A percentile compares a stretch with the other conserved stretches of the same genome.
Conservation (phyloP, 106 monocot species). For the Ottelia alismoides region DNA sequence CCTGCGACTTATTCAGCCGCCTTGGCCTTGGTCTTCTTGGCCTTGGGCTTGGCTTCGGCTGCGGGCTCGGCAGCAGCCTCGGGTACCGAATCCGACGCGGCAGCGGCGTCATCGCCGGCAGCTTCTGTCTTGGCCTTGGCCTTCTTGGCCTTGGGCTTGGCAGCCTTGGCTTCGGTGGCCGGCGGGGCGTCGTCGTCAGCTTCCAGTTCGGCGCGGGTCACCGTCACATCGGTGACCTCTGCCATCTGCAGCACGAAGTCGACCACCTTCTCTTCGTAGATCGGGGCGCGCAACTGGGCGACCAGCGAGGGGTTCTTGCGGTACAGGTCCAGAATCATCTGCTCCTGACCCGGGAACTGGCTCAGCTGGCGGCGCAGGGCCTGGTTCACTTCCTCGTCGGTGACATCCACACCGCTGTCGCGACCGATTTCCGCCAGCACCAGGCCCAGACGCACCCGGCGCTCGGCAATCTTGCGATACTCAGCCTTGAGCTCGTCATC, state of each 20-base stretch:
- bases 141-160: neutral
- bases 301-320: neutral
- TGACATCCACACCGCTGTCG: neutral
- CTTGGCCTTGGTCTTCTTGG: neutral
- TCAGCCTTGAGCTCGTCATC: neutral
- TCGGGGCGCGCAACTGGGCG: neutral
- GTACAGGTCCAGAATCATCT: neutral
- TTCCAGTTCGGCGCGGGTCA: neutral
- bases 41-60: neutral
- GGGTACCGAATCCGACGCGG: too few species aligned
- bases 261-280: neutral
- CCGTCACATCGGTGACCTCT: neutral
- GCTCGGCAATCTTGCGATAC: neutral
- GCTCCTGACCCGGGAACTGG: neutral
- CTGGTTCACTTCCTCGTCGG: neutral
- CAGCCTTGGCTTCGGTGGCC: too few species aligned
- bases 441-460: neutral
- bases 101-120: neutral
- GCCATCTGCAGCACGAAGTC: neutral
- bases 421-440: neutral
- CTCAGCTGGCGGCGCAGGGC: neutral
- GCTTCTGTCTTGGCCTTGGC: neutral
- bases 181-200: neutral
- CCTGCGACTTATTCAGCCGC: too few species aligned
- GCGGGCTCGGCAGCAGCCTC: neutral